These are phyloP conservation scores for Serendipita vermifera DNA, from an alignment of 768 basidiomycete genomes.

Conservation along the genomic window DNA sequence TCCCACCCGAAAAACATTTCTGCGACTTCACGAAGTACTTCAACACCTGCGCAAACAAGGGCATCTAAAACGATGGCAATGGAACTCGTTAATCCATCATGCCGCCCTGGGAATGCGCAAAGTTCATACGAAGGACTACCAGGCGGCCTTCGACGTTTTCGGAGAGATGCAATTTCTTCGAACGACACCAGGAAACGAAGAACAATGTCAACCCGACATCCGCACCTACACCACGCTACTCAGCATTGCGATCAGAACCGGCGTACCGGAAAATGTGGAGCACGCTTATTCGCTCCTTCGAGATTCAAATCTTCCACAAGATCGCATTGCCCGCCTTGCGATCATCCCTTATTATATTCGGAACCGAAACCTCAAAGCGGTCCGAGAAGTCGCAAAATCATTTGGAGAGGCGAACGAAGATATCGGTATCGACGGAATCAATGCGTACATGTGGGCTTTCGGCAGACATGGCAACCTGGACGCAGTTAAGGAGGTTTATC, in stretches of 20 bases:
- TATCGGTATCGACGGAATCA: slow-evolving; percentile 52
- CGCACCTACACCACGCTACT: slow-evolving; percentile 58
- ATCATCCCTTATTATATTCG: slow-evolving; percentile 43
- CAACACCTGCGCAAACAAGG: slow-evolving; percentile 42
- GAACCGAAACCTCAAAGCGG: slow-evolving; percentile 35
- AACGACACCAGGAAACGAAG: background rate
- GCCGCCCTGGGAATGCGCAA: slow-evolving; percentile 55
- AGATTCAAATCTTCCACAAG: slow-evolving; percentile 41
- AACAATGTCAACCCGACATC: slow-evolving; percentile 41
- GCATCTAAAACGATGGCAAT: slow-evolving; percentile 52
- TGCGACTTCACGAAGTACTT: slow-evolving; percentile 56
- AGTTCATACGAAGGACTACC: slow-evolving; percentile 43
- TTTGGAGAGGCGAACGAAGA: slow-evolving; percentile 40
- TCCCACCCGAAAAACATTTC: slow-evolving; percentile 46
- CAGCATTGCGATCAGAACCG: slow-evolving; percentile 45
- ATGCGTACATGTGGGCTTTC: slow-evolving; percentile 60
- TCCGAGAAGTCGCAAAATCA: slow-evolving; percentile 42
- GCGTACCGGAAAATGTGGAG: slow-evolving; percentile 30
- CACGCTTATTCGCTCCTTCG: slow-evolving; percentile 43
- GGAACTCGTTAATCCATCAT: slow-evolving; percentile 60
- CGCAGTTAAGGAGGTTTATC: slow-evolving; percentile 49
- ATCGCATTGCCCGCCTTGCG: slow-evolving; percentile 48
- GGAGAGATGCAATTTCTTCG: slow-evolving; percentile 37
- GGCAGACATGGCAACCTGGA: slow-evolving; percentile 39
- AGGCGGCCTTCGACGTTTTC: slow-evolving; percentile 45